Percentiles rank a stretch among this genome's conserved stretches.
Evolutionary conservation across 805 yeast genomes (phyloP).

Genomic region (Kodamaea kaohsiungensis): DNA sequence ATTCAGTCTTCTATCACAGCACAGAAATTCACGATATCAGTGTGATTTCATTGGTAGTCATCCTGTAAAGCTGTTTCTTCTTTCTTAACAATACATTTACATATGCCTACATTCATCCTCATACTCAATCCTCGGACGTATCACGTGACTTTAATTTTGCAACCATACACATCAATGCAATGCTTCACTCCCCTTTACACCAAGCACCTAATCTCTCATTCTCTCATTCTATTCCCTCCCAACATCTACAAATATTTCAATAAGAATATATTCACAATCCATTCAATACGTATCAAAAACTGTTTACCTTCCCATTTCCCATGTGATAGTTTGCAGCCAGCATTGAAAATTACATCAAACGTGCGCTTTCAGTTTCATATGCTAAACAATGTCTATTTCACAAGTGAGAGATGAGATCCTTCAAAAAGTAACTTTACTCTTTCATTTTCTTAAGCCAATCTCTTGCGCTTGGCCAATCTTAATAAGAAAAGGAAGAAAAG

Average conservation of each 20-base stretch:
- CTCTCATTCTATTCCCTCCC: background rate
- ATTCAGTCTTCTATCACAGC: too few species aligned
- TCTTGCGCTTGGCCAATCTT: slow-evolving; percentile 22
- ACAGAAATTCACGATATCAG: too few species aligned
- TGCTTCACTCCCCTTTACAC: too few species aligned
- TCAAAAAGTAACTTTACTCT: too few species aligned
- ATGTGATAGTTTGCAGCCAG: background rate
- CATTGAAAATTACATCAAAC: background rate
- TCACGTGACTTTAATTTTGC: too few species aligned
- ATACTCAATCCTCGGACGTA: too few species aligned
- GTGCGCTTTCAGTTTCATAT: background rate
- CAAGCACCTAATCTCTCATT: too few species aligned
- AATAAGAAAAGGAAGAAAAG: slow-evolving; percentile 37
- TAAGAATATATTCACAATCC: background rate
- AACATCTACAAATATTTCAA: background rate
- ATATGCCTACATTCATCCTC: too few species aligned
- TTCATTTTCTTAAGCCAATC: background rate
- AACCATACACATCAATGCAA: too few species aligned
- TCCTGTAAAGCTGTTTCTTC: too few species aligned
- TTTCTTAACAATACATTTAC: too few species aligned
- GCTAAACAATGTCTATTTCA: background rate
- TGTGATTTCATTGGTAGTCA: too few species aligned
- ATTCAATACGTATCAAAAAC: background rate
- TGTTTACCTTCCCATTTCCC: background rate
- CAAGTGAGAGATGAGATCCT: background rate